A percentile compares a stretch with the other conserved stretches of the same genome.
phyloP scores from a whole-genome alignment of 2,329 filamentous ascomycete species.

The Cladophialophora exuberans region DNA sequence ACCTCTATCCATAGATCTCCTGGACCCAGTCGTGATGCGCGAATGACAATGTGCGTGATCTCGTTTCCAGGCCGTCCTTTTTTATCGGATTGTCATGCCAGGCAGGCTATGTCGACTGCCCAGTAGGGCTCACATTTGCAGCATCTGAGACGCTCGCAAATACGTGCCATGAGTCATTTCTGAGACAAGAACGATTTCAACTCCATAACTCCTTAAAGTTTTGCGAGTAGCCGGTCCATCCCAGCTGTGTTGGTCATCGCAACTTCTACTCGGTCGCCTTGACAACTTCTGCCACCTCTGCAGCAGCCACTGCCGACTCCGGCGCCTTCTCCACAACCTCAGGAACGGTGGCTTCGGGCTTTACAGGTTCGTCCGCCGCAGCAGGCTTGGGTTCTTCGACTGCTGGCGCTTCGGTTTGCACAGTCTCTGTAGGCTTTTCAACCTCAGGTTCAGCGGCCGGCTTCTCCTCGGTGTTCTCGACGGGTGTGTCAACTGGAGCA shows the following conservation, averaged over 20 bases:
- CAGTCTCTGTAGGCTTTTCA: slow-evolving; percentile 10
- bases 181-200: too few relatives aligned
- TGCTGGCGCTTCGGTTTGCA: slow-evolving; percentile 1
- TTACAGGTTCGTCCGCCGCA: slow-evolving; percentile 12
- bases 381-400: slow-evolving; percentile 17
- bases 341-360: slow-evolving; percentile 19
- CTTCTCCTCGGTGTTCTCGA: slow-evolving; percentile 39
- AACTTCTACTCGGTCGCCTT: slow-evolving; percentile 29
- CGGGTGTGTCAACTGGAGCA: slow-evolving; percentile 28
- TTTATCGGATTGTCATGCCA: too few relatives aligned
- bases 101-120: too few relatives aligned
- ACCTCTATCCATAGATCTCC: too few relatives aligned
- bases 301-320: slow-evolving; percentile 29
- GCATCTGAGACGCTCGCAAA: too few relatives aligned
- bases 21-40: too few relatives aligned
- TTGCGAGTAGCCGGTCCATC: slow-evolving; percentile 3
- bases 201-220: slow-evolving; percentile 5
- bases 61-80: too few relatives aligned
- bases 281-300: slow-evolving; percentile 30
- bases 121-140: too few relatives aligned
- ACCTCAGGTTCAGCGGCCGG: slow-evolving; percentile 20
- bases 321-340: slow-evolving; percentile 30
- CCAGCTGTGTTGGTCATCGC: not conserved
- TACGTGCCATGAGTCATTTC: too few relatives aligned
- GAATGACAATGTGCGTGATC: too few relatives aligned